These are phyloP conservation scores for Cercophora newfieldiana DNA, from an alignment of 495 filamentous ascomycete genomes.

Conservation along the genomic window DNA sequence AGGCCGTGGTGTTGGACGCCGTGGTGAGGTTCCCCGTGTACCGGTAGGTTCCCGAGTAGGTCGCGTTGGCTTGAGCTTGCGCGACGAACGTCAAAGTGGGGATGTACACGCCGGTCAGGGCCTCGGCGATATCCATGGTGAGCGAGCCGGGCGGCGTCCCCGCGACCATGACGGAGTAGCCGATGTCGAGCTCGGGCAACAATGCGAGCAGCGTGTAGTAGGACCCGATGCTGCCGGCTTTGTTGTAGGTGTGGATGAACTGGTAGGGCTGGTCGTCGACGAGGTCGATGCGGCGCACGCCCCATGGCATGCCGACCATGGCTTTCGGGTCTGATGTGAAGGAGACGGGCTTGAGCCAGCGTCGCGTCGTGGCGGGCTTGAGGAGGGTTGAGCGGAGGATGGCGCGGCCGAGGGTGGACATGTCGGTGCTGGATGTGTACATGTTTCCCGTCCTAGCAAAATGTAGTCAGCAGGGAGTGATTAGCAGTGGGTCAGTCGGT, in stretches of 20 bases:
- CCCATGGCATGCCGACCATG: constrained; percentile 59
- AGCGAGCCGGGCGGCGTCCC: constrained; percentile 37
- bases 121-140: constrained; percentile 37
- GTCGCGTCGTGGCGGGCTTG: constrained; percentile 45
- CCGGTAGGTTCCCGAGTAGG: constrained; percentile 41
- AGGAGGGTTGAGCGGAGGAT: constrained; percentile 55
- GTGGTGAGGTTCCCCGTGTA: constrained; percentile 18
- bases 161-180: constrained; percentile 53
- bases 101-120: constrained; percentile 37
- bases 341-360: constrained; percentile 56
- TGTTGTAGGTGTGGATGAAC: constrained; percentile 52
- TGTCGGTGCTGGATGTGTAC: constrained; percentile 52
- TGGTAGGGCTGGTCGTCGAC: constrained; percentile 34
- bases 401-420: constrained; percentile 51
- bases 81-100: constrained; percentile 39
- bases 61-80: constrained; percentile 36
- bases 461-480: too few relatives aligned
- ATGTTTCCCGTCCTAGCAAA: constrained; percentile 57
- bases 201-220: constrained; percentile 52
- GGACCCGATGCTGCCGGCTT: constrained; percentile 49
- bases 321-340: constrained; percentile 49
- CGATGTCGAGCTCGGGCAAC: constrained; percentile 56
- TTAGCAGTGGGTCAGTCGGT: too few relatives aligned
- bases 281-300: constrained; percentile 44
- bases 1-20: constrained; percentile 7